Percentiles rank a stretch among this genome's conserved stretches.
Conservation (phyloP, 2,329 filamentous ascomycete species). For the Aureobasidium sp. region DNA sequence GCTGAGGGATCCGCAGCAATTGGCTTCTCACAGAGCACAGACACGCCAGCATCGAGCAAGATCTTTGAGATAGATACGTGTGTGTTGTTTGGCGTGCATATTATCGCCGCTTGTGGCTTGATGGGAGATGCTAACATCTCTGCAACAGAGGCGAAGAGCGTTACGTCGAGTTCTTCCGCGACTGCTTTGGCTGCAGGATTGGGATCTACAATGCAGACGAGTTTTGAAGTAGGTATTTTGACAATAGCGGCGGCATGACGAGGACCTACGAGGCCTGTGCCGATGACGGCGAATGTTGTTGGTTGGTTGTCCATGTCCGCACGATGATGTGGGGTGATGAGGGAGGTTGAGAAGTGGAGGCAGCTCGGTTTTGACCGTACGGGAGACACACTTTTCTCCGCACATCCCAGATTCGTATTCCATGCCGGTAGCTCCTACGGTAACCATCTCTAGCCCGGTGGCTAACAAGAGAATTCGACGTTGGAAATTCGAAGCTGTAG, state of each 20-base stretch:
- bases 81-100: slow-evolving; percentile 67
- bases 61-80: slow-evolving; percentile 59
- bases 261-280: slow-evolving; percentile 56
- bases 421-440: no score
- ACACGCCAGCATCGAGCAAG: slow-evolving; percentile 46
- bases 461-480: no score
- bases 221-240: slow-evolving; percentile 40
- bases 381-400: no score
- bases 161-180: background rate
- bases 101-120: slow-evolving; percentile 60
- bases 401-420: no score
- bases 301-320: background rate
- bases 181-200: background rate
- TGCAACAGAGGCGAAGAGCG: slow-evolving; percentile 42
- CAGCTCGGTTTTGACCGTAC: no score
- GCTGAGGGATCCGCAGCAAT: background rate
- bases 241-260: slow-evolving; percentile 54
- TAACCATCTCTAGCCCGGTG: no score
- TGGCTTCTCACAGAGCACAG: background rate
- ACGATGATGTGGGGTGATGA: no score
- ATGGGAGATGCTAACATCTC: slow-evolving; percentile 45
- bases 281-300: slow-evolving; percentile 48
- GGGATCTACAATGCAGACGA: slow-evolving; percentile 27
- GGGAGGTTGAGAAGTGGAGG: no score
- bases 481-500: no score